These are phyloP conservation scores for Coelastrella sp. DNA, from an alignment of 139 green algal species.

Conservation along the genomic window DNA sequence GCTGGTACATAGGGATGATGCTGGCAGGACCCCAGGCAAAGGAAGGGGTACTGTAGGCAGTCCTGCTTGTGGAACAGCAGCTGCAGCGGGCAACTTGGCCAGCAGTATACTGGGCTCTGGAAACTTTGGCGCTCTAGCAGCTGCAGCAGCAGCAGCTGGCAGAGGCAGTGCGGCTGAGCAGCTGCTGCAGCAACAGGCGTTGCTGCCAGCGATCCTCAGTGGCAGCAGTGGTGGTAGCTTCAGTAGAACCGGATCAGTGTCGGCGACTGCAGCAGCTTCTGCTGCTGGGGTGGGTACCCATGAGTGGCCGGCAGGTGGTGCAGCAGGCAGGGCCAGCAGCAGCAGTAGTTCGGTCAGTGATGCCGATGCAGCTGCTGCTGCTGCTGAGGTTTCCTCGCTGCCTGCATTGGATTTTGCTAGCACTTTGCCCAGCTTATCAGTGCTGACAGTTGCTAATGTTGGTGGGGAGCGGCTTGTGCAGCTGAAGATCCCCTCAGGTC, in stretches of 20 bases:
- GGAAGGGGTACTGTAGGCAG: not conserved
- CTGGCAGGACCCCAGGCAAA: not conserved
- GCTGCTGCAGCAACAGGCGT: slow-evolving; percentile 13
- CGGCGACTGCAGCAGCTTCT: not conserved
- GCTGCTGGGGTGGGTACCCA: not conserved
- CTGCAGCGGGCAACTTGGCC: not conserved
- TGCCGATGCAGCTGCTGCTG: not conserved
- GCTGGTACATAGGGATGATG: slow-evolving; percentile 29
- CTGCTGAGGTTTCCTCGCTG: not conserved
- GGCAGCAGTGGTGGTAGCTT: not conserved
- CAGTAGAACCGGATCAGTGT: not conserved
- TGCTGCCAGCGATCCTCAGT: not conserved
- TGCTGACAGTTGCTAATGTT: not conserved
- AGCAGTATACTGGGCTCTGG: not conserved
- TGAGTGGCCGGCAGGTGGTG: not conserved
- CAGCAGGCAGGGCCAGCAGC: not conserved
- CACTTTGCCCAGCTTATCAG: not conserved
- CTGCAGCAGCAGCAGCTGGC: slow-evolving; percentile 9
- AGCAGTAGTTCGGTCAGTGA: too few relatives aligned
- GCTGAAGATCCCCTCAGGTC: not conserved
- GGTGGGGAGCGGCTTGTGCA: not conserved
- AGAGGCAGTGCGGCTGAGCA: slow-evolving; percentile 21
- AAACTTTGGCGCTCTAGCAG: slow-evolving; percentile 14
- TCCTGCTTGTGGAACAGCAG: not conserved
- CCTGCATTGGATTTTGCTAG: not conserved